These are phyloP conservation scores for Lupinus albus DNA, from an alignment of 306 rosid genomes.

Conservation along the genomic window DNA sequence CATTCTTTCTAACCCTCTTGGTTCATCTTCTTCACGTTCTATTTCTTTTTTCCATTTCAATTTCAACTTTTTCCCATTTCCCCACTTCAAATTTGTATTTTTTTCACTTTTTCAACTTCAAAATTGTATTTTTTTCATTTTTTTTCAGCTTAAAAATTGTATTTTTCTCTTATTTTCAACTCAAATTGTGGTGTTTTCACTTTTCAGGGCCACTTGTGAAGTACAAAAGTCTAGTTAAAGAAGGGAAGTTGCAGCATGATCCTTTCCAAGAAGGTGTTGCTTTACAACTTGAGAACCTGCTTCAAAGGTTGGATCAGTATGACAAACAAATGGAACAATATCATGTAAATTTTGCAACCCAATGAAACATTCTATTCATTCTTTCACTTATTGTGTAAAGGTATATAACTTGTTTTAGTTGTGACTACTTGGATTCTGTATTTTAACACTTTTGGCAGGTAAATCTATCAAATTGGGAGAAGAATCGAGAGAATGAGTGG, in stretches of 20 bases:
- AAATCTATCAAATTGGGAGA: constrained; percentile 71
- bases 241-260: constrained; percentile 86
- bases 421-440: neutral
- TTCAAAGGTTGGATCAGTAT: constrained; percentile 83
- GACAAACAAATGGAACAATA: constrained; percentile 87
- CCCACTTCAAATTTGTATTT: too few relatives aligned
- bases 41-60: too few relatives aligned
- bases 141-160: neutral
- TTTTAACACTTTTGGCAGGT: constrained; percentile 47
- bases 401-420: neutral
- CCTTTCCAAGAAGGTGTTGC: constrained; percentile 84
- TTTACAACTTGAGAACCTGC: constrained; percentile 65
- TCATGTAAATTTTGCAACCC: constrained; percentile 53
- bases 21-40: too few relatives aligned
- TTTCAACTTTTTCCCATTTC: too few relatives aligned
- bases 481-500: constrained; percentile 66
- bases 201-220: constrained; percentile 73
- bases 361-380: neutral
- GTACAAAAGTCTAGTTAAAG: constrained; percentile 64
- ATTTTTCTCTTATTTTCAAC: neutral
- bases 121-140: too few relatives aligned
- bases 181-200: constrained; percentile 15
- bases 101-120: too few relatives aligned
- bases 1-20: too few relatives aligned
- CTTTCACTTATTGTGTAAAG: neutral